Base-by-base conservation (phyloP, 495 filamentous ascomycete species). In the Penicillium verhagenii region DNA sequence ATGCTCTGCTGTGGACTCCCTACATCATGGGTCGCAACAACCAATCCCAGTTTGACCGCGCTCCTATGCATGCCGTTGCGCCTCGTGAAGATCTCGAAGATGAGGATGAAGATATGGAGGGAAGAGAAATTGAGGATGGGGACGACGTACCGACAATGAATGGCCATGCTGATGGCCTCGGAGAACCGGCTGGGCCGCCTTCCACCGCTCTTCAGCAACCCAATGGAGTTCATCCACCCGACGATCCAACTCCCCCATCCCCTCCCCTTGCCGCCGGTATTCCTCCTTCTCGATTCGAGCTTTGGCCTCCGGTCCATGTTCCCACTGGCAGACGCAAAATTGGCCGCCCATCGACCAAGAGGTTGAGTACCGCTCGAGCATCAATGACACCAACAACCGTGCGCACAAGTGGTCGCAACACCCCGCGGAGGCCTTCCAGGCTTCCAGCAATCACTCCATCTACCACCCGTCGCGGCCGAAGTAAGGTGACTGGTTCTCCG, bases 1-100 rank as follows among this genome's bases (percentile, higher is more conserved):
- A 86, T 53, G 83, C 84, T 9, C 79, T 98, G 33, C 85, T 92
- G 3, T 98, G 94, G 94, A 96, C 90, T n/a, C 94, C 95, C 11
- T 98, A 94, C 69, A 83, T 98, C 49, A 97, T 96, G 91, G 92
- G 93, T 20, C 82, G 88, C 48, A 86, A 82, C 64, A 92, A 90
- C 49, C 82, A 86, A n/a, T 86, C 85, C 0, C 88, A 90, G 55
- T 92, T 93, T 66, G 89, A 97, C 64, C 82, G 91, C 38, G 86
- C 85, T 40, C 82, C 88, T n/a, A 63, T 97, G 25, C 92, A 89
- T 54, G 89, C 92, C 0, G 88, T 98, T 45, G 94, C 92, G 2
- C 91, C 87, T 9, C 83, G 93, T 50, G 90, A 86, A 43, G 85
- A 77, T 16, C 70, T 69, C 6, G 79, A 90, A 31, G 89, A 89